Evolutionary conservation across 495 filamentous ascomycete genomes (phyloP).

Genomic region (Penicillium taxi): DNA sequence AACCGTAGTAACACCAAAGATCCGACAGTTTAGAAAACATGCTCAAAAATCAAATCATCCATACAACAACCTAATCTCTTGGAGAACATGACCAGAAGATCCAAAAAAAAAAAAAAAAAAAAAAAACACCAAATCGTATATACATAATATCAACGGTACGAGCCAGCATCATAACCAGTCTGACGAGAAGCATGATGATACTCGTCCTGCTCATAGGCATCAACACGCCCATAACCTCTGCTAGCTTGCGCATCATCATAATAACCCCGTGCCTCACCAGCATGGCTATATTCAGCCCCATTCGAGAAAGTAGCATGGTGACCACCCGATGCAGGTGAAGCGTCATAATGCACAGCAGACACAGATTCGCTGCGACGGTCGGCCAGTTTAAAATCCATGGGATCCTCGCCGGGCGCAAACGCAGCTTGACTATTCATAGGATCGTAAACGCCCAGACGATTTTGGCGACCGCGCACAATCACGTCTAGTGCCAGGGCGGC

Average conservation of each 20-base stretch:
- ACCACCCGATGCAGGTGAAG: slow-evolving; percentile 3
- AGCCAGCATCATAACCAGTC: slow-evolving; percentile 33
- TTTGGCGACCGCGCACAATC: slow-evolving; percentile 36
- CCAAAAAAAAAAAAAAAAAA: not conserved
- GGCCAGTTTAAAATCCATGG: slow-evolving; percentile 27
- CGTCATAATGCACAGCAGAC: not conserved
- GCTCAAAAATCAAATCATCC: slow-evolving; percentile 1
- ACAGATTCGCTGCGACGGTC: slow-evolving; percentile 15
- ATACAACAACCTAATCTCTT: slow-evolving; percentile 41
- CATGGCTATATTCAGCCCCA: slow-evolving; percentile 15
- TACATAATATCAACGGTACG: no score
- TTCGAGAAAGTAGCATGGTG: slow-evolving; percentile 6
- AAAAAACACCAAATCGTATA: slow-evolving; percentile 16
- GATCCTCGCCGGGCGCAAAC: slow-evolving; percentile 19
- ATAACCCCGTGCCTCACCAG: slow-evolving; percentile 24
- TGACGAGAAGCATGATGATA: slow-evolving; percentile 19
- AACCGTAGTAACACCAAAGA: not conserved
- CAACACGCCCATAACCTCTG: slow-evolving; percentile 14
- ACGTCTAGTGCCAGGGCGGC: slow-evolving; percentile 45
- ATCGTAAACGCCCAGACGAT: slow-evolving; percentile 41
- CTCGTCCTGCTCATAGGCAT: slow-evolving; percentile 15
- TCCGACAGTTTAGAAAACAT: not conserved
- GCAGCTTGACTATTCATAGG: slow-evolving; percentile 23
- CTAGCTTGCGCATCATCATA: slow-evolving; percentile 17
- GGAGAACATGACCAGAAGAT: not conserved